Percentiles rank a stretch among this genome's conserved stretches.
Evolutionary conservation across 495 filamentous ascomycete species (phyloP).

Genomic region (Penicillium lividum): DNA sequence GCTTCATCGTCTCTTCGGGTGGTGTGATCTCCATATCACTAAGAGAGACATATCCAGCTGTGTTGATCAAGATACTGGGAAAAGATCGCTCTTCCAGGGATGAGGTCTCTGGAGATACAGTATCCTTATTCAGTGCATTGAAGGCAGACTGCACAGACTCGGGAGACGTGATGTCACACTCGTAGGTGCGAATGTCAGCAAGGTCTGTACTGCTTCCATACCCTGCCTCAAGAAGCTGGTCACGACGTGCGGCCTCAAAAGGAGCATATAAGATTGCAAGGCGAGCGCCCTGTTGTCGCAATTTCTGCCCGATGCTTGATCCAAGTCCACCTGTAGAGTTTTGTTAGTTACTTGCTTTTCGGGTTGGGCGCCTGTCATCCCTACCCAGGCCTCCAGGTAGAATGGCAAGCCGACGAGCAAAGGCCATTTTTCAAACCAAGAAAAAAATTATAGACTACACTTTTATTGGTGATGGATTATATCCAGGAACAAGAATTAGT

Average conservation of each 20-base stretch:
- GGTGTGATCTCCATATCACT: constrained; percentile 41
- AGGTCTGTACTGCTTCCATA: constrained; percentile 15
- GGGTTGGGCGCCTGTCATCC: background rate
- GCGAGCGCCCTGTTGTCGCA: constrained; percentile 37
- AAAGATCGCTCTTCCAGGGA: constrained; percentile 19
- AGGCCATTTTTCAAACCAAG: constrained; percentile 28
- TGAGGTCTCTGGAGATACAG: constrained; percentile 18
- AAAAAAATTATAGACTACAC: background rate
- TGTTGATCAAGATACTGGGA: constrained; percentile 44
- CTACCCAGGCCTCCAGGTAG: constrained; percentile 44
- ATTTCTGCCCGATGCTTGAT: constrained; percentile 40
- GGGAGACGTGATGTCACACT: constrained; percentile 45
- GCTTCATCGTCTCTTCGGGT: constrained; percentile 41
- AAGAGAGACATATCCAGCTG: constrained; percentile 45
- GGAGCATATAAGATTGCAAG: constrained; percentile 45
- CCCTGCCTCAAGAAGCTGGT: constrained; percentile 33
- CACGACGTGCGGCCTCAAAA: constrained; percentile 39
- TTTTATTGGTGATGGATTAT: background rate
- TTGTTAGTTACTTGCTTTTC: background rate
- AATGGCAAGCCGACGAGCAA: constrained; percentile 38
- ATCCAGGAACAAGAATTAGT: background rate
- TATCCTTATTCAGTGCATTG: constrained; percentile 21
- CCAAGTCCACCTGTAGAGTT: constrained; percentile 36
- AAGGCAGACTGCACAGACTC: constrained; percentile 40
- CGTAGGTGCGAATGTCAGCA: constrained; percentile 36